These are phyloP conservation scores for Epichloe aotearoae DNA, from an alignment of 2,329 filamentous ascomycete species.

Conservation along the genomic window DNA sequence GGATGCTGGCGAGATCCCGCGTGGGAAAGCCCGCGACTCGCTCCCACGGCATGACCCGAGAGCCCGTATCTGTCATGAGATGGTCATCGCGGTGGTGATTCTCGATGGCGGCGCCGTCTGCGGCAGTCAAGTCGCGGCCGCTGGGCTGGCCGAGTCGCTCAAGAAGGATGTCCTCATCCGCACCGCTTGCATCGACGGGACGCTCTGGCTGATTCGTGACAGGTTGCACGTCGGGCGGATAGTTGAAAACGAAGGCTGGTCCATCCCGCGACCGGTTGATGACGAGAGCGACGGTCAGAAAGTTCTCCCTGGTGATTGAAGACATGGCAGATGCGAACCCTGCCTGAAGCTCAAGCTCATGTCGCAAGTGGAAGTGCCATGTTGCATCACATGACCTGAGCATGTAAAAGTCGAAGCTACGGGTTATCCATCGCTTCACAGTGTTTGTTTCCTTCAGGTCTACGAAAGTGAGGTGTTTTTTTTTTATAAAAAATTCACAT, in stretches of 20 bases:
- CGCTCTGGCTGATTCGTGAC: slow-evolving; percentile 20
- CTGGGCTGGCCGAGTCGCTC: slow-evolving; percentile 30
- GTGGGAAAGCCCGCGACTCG: slow-evolving; percentile 60
- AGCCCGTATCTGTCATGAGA: slow-evolving; percentile 39
- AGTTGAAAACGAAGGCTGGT: slow-evolving; percentile 75
- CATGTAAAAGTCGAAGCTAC: too few species aligned
- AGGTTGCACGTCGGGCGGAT: slow-evolving; percentile 48
- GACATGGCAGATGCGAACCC: slow-evolving; percentile 24
- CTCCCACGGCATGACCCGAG: slow-evolving; percentile 54
- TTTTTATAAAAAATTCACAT: too few species aligned
- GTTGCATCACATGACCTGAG: neutral
- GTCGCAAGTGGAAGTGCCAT: neutral
- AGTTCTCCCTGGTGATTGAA: slow-evolving; percentile 39
- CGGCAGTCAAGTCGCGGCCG: slow-evolving; percentile 18
- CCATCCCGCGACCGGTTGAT: slow-evolving; percentile 65
- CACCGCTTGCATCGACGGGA: slow-evolving; percentile 14
- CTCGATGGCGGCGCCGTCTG: slow-evolving; percentile 27
- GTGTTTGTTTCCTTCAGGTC: neutral
- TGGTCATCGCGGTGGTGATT: slow-evolving; percentile 37
- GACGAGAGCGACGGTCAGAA: slow-evolving; percentile 60
- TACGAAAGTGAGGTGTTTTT: neutral
- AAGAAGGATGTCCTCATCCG: slow-evolving; percentile 36
- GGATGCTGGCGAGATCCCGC: slow-evolving; percentile 65
- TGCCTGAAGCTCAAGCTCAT: neutral
- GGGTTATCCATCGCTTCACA: too few species aligned